These are phyloP conservation scores for Oxytropis ochrocephala DNA, from an alignment of 306 rosid species.

Conservation along the genomic window DNA sequence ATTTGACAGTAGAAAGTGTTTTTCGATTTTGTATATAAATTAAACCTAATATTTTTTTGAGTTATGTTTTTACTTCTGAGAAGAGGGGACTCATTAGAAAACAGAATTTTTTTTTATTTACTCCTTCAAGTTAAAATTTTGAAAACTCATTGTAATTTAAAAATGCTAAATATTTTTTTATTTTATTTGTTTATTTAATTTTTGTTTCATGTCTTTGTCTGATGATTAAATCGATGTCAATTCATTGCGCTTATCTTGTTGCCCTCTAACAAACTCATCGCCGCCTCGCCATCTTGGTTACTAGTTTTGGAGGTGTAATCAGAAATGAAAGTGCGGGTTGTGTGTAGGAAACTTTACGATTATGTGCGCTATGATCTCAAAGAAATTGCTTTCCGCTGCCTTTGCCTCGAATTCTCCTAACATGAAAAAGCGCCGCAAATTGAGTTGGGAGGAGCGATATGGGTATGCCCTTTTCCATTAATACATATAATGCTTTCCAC, in stretches of 20 bases:
- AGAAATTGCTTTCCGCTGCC: slow-evolving; percentile 86
- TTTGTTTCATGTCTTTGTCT: neutral
- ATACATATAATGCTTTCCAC: neutral
- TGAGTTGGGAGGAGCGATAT: slow-evolving; percentile 59
- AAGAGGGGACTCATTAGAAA: too few species aligned
- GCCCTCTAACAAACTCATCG: neutral
- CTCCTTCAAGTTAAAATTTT: too few species aligned
- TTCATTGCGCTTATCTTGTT: neutral
- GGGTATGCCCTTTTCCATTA: slow-evolving; percentile 35
- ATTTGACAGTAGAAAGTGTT: too few species aligned
- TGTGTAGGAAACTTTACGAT: slow-evolving; percentile 53
- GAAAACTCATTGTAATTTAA: too few species aligned
- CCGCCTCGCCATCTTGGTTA: too few species aligned
- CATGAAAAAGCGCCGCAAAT: slow-evolving; percentile 55
- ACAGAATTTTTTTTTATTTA: too few species aligned
- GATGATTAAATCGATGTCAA: neutral
- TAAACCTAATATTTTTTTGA: too few species aligned
- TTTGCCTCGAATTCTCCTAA: slow-evolving; percentile 82
- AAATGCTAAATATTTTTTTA: too few species aligned
- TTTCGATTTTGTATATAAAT: too few species aligned
- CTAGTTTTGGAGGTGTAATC: neutral
- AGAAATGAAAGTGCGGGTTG: slow-evolving; percentile 73
- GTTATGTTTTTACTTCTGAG: too few species aligned
- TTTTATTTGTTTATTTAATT: neutral
- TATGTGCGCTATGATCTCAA: slow-evolving; percentile 77